Evolutionary conservation across 805 yeast genomes (phyloP).

Genomic region (Kluyveromyces nonfermentans): DNA sequence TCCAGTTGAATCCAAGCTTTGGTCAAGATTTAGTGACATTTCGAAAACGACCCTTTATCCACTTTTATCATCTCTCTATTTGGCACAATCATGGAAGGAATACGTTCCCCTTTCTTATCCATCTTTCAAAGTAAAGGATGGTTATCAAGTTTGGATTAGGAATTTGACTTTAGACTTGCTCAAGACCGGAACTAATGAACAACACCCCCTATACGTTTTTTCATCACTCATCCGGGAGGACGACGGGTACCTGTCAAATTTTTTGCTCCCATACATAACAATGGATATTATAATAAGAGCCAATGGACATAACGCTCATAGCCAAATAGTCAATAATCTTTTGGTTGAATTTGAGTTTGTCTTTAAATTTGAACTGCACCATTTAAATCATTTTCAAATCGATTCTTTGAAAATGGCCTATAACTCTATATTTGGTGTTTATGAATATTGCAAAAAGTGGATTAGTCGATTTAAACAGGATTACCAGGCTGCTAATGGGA

Average conservation of each 20-base stretch:
- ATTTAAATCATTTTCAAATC: slow-evolving; percentile 41
- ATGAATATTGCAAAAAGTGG: slow-evolving; percentile 85
- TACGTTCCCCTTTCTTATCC: slow-evolving; percentile 51
- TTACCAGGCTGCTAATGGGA: slow-evolving; percentile 21
- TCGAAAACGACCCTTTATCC: slow-evolving; percentile 72
- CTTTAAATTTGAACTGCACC: slow-evolving; percentile 38
- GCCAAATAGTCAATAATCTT: slow-evolving; percentile 36
- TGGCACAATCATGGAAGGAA: slow-evolving; percentile 42
- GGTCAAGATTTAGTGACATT: slow-evolving; percentile 56
- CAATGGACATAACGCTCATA: slow-evolving; percentile 34
- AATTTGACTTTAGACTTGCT: slow-evolving; percentile 60
- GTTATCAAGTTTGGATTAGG: slow-evolving; percentile 64
- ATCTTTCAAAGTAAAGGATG: slow-evolving; percentile 44
- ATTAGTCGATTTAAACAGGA: slow-evolving; percentile 32
- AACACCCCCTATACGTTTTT: slow-evolving; percentile 50
- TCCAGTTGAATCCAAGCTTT: slow-evolving; percentile 32
- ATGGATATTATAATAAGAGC: slow-evolving; percentile 50
- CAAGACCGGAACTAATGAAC: slow-evolving; percentile 27
- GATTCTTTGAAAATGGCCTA: slow-evolving; percentile 59
- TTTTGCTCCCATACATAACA: slow-evolving; percentile 68
- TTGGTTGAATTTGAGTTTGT: slow-evolving; percentile 51
- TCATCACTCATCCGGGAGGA: slow-evolving; percentile 58
- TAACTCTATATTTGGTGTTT: slow-evolving; percentile 63
- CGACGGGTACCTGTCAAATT: slow-evolving; percentile 59
- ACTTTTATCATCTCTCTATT: slow-evolving; percentile 60